phyloP scores from a whole-genome alignment of 1,284 basidiomycete genomes.

The Cutaneotrichosporon dermatis region DNA sequence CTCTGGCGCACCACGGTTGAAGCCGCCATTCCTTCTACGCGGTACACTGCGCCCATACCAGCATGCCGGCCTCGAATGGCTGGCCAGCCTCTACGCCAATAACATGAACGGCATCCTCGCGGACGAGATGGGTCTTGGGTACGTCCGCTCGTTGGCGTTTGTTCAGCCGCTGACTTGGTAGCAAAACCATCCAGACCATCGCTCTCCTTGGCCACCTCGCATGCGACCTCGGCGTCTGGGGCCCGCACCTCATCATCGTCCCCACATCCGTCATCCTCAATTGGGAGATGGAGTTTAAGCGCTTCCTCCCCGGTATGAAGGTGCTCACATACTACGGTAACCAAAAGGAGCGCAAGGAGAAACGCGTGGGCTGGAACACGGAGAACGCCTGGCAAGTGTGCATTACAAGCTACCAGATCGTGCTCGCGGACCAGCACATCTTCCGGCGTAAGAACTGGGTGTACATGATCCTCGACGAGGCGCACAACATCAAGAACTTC shows the following conservation, averaged over 20 bases:
- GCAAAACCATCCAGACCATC: slow-evolving; percentile 97
- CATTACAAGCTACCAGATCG: slow-evolving; percentile 91
- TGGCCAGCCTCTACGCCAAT: slow-evolving; percentile 80
- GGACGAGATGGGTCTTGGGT: slow-evolving; percentile 79
- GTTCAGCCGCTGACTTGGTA: too few relatives aligned
- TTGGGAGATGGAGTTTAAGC: slow-evolving; percentile 99
- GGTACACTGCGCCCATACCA: slow-evolving; percentile 90
- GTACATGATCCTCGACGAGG: slow-evolving; percentile 94
- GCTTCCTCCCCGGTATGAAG: slow-evolving; percentile 91
- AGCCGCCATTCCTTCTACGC: slow-evolving; percentile 74
- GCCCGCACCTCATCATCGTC: slow-evolving; percentile 91
- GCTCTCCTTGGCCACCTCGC: slow-evolving; percentile 86
- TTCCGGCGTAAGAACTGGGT: slow-evolving; percentile 95
- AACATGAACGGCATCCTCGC: slow-evolving; percentile 78
- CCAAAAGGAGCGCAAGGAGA: slow-evolving; percentile 86
- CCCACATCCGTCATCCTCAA: slow-evolving; percentile 93
- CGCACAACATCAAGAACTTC: slow-evolving; percentile 99
- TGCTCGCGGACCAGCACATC: slow-evolving; percentile 85
- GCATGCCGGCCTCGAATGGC: slow-evolving; percentile 90
- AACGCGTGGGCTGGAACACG: slow-evolving; percentile 90
- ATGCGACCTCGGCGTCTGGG: slow-evolving; percentile 93
- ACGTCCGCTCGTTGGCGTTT: too few relatives aligned
- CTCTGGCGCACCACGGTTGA: slow-evolving; percentile 60
- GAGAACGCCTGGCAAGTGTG: slow-evolving; percentile 92
- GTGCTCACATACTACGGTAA: slow-evolving; percentile 88